These are phyloP conservation scores for Baorangia bicolor DNA, from an alignment of 768 basidiomycete genomes.

Conservation along the genomic window DNA sequence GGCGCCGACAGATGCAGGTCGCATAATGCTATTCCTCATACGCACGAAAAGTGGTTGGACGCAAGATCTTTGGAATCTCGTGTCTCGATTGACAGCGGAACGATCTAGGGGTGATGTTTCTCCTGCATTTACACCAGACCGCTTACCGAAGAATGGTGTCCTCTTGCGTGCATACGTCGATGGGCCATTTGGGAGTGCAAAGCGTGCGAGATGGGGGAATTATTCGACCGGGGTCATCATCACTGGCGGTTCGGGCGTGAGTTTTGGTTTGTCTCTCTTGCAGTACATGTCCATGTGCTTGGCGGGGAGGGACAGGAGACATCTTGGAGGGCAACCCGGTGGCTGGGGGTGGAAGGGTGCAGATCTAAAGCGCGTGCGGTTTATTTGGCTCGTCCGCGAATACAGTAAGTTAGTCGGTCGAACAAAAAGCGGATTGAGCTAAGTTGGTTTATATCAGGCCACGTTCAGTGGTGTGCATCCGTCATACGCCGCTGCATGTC, in stretches of 20 bases:
- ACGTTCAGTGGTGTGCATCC: slow-evolving; percentile 75
- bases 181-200: slow-evolving; percentile 68
- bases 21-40: slow-evolving; percentile 62
- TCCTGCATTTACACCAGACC: neutral
- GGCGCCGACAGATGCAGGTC: slow-evolving; percentile 44
- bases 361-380: slow-evolving; percentile 56
- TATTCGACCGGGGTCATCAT: slow-evolving; percentile 63
- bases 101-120: slow-evolving; percentile 27
- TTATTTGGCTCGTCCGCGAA: slow-evolving; percentile 77
- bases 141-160: slow-evolving; percentile 45
- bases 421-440: neutral
- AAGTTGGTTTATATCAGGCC: slow-evolving; percentile 41
- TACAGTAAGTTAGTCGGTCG: slow-evolving; percentile 50
- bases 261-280: slow-evolving; percentile 64
- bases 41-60: slow-evolving; percentile 74
- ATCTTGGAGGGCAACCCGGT: slow-evolving; percentile 46
- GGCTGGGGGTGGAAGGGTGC: slow-evolving; percentile 42
- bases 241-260: slow-evolving; percentile 74
- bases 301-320: slow-evolving; percentile 50
- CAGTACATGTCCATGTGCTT: slow-evolving; percentile 62
- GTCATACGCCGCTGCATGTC: slow-evolving; percentile 60
- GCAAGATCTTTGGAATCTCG: slow-evolving; percentile 57
- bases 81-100: slow-evolving; percentile 40
- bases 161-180: slow-evolving; percentile 59
- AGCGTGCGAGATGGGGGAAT: slow-evolving; percentile 55